Base-by-base conservation (phyloP, 2,329 filamentous ascomycete genomes). In the Paecilomyces sp. region DNA sequence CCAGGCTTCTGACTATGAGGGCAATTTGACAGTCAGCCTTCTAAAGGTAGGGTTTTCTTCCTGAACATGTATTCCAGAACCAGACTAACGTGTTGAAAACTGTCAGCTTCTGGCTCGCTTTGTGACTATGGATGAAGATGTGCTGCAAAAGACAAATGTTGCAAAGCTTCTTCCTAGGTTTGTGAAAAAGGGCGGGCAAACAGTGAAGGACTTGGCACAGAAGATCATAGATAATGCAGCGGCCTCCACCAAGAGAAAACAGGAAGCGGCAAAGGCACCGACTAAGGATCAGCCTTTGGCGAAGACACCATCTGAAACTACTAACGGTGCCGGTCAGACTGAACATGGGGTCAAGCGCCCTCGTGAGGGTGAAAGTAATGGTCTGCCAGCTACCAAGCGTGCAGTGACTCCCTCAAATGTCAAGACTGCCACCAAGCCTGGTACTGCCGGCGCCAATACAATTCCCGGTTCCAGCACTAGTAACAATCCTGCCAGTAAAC, bases 71-170 rank as follows among this genome's bases (percentile, higher is more conserved):
- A 12, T 9, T 58, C 31, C 7, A n/a, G 41, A 9, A n/a, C 3
- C n/a, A 47, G 5, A 18, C 28, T 36, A 51, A 55, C 8, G 34
- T 55, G 11, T 34, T 22, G 41, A n/a, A 33, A n/a, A 36, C 41
- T 52, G 28, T 47, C 62, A 85, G 78, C 72, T 86, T 54, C 77
- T 87, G 65, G 73, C 78, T 30, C 77, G 77, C 52, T 85, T 84
- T 62, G 79, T 79, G 13, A 86, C 83, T 6, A 75, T 87, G 65
- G 85, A 83, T 59, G 80, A 80, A 61, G 81, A 83, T 56, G 77
- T 81, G 55, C 74, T 87, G 25, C 81, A 85, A 64, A 85, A 84
- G 67, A 85, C 82, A 8, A 85, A 86, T 64, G 72, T 86, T 31
- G 77, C 78, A 58, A 87, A 86, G 67, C 75, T 86, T 15, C 71